Conservation (phyloP, 2,329 filamentous ascomycete genomes). For the Aspergillus fijiensis region DNA sequence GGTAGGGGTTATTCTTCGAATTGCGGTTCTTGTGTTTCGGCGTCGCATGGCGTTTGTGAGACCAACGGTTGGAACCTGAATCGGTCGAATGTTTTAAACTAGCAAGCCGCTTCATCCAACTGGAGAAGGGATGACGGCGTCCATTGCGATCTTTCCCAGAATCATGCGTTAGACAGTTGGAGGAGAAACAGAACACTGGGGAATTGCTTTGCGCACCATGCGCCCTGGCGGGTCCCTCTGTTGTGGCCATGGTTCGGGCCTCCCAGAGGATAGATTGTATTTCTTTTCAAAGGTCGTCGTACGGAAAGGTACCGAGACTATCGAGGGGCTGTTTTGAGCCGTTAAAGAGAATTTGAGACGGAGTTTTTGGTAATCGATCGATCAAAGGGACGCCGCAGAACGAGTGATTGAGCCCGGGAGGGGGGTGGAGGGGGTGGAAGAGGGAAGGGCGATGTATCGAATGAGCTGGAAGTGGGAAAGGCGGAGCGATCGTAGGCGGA, state of each 20-base stretch:
- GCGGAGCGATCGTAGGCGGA: not conserved
- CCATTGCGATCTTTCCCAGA: constrained; percentile 63
- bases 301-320: not conserved
- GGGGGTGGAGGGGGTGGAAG: not conserved
- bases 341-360: not conserved
- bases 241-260: constrained; percentile 30
- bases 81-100: constrained; percentile 77
- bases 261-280: not conserved
- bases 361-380: not conserved
- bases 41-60: constrained; percentile 38
- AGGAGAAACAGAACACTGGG: not conserved
- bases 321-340: not conserved
- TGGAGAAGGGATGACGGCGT: constrained; percentile 82
- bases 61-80: constrained; percentile 38
- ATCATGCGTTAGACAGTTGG: constrained; percentile 7
- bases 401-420: not conserved
- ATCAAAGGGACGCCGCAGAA: constrained; percentile 1
- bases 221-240: constrained; percentile 40
- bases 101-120: constrained; percentile 90
- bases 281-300: not conserved
- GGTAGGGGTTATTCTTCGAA: constrained; percentile 84
- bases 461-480: not conserved
- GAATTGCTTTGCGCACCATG: constrained; percentile 42
- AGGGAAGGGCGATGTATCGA: not conserved
- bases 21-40: constrained; percentile 58